Conservation (phyloP, 306 rosid genomes). For the Lablab purpureus region DNA sequence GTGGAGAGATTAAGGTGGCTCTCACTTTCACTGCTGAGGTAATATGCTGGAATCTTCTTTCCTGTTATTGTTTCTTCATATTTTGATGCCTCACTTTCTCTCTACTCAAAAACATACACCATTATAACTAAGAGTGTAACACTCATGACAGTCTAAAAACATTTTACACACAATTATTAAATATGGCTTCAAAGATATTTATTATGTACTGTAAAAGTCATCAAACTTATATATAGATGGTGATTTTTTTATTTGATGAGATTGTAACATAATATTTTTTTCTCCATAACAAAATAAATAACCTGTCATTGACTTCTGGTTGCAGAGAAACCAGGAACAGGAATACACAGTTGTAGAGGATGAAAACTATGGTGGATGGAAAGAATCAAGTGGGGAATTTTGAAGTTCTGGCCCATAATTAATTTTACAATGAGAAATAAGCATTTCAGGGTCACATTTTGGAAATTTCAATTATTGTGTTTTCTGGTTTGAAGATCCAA, state of each 20-base stretch:
- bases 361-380: constrained; percentile 49
- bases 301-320: not conserved
- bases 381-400: constrained; percentile 27
- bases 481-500: constrained; percentile 45
- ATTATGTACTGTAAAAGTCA: no score
- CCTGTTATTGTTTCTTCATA: constrained; percentile 19
- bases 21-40: constrained; percentile 59
- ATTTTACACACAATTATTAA: no score
- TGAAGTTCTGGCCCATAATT: constrained; percentile 16
- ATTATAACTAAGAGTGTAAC: not conserved
- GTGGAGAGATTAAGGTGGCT: constrained; percentile 61
- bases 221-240: no score
- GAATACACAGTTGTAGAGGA: constrained; percentile 4
- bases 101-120: not conserved
- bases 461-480: constrained; percentile 28
- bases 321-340: constrained; percentile 42
- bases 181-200: no score
- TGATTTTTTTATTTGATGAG: no score
- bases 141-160: no score
- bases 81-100: constrained; percentile 20
- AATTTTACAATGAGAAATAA: not conserved
- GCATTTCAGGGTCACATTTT: not conserved
- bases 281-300: no score
- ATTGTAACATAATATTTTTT: no score
- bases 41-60: constrained; percentile 2